Base-by-base conservation (phyloP, 257 asterid species). In the Scutellaria galericulata region DNA sequence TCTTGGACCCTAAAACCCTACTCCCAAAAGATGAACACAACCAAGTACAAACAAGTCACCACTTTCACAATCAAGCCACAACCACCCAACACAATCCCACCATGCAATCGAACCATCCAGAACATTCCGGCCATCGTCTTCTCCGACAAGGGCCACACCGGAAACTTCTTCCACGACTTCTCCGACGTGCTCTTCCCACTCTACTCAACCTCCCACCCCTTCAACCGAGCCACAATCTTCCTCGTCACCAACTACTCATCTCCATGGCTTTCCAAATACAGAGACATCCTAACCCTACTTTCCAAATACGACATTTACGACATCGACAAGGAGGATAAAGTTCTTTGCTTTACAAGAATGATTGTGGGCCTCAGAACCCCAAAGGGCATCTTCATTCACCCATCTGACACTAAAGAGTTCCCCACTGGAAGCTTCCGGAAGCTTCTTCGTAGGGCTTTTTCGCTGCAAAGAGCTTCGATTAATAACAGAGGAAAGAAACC, bases 131-230 rank as follows among this genome's bases (percentile, higher is more conserved):
- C 91, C 1, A 11, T 88, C 71, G 64, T 87, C 6, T 87, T 90
- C 85, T 84, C 96, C 24, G 67, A 73, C 9, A 86, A 83, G 18
- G 89, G 87, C 5, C 76, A 82, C 70, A 51, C 84, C 39, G 85
- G 75, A 4, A 88, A 90, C 84, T 77, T 40, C 18, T 90, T 79
- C 86, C 97, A 90, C 75, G 84, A 72, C 60, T 77, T 88, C 79
- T 39, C 84, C 64, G 96, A 90, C 67, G 74, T 88, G 10, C 47
- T 90, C 62, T 62, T 88, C 20, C 95, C 93, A 0, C 78, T 88
- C 24, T 86, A 73, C 74, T 27, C 75, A 11, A 86, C 93, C 2
- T 72, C 90, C 9, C 75, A 52, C 3, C 74, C 60, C 10, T 86
- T 86, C 73, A 56, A 82, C 40, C 68, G 81, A 5, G 68, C 67